Evolutionary conservation across 306 rosid genomes (phyloP).

Genomic region (Lotus japonicus): DNA sequence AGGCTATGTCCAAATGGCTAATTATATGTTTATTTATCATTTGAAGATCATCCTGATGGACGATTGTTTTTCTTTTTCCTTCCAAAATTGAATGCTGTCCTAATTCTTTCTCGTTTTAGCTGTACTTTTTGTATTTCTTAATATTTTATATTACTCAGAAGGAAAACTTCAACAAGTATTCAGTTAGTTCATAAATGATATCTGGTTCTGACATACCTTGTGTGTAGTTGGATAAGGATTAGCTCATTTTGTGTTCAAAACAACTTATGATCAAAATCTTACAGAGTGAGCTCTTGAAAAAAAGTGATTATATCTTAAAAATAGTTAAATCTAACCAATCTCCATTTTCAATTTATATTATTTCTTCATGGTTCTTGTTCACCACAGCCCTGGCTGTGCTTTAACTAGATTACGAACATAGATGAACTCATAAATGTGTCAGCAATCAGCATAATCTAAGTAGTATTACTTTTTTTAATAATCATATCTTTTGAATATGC

Average conservation of each 20-base stretch:
- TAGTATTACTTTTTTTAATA: neutral
- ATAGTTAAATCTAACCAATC: neutral
- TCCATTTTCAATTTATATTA: slow-evolving; percentile 3
- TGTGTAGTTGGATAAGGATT: neutral
- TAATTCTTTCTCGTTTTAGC: neutral
- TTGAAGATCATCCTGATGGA: neutral
- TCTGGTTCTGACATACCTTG: neutral
- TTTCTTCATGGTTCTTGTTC: neutral
- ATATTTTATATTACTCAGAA: neutral
- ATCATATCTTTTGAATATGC: slow-evolving; percentile 23
- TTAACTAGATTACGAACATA: slow-evolving; percentile 10
- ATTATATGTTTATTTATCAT: neutral
- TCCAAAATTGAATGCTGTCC: neutral
- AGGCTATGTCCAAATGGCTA: neutral
- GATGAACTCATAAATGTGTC: slow-evolving; percentile 10
- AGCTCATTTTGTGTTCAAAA: neutral
- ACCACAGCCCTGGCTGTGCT: neutral
- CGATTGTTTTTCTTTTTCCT: neutral
- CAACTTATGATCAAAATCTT: slow-evolving; percentile 1
- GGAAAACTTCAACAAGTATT: neutral
- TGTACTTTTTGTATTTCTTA: neutral
- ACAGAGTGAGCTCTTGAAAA: neutral
- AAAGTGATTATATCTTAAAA: neutral
- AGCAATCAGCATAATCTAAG: slow-evolving; percentile 1
- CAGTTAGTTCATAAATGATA: neutral